Evolutionary conservation across 805 yeast genomes (phyloP).

Genomic region (Suhomyces emberorum): DNA sequence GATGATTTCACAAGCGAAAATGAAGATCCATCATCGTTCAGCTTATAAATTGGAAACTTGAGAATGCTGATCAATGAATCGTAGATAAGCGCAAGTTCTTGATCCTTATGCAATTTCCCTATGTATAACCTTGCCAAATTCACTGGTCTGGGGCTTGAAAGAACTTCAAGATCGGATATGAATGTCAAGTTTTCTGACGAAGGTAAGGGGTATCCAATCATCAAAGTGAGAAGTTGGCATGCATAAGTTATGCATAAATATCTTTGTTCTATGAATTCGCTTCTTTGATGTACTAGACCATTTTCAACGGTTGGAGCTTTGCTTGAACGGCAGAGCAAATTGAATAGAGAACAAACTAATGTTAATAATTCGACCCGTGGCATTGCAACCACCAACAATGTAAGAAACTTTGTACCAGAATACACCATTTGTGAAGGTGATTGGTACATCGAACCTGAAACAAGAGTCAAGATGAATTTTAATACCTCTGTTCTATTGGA

Average conservation of each 20-base stretch:
- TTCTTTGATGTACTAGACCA: constrained; percentile 35
- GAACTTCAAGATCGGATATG: constrained; percentile 28
- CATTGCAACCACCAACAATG: constrained; percentile 48
- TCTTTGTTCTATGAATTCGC: constrained; percentile 40
- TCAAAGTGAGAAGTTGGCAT: constrained; percentile 57
- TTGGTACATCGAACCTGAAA: constrained; percentile 59
- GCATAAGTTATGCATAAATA: constrained; percentile 50
- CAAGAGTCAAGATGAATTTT: constrained; percentile 55
- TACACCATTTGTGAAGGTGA: constrained; percentile 39
- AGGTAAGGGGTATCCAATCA: constrained; percentile 66
- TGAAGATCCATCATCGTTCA: constrained; percentile 7
- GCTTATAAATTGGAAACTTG: constrained; percentile 34
- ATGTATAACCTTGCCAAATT: constrained; percentile 51
- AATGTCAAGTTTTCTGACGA: constrained; percentile 33
- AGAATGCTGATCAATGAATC: constrained; percentile 47
- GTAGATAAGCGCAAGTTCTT: constrained; percentile 51
- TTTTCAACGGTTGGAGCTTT: constrained; percentile 37
- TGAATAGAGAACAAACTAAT: constrained; percentile 67
- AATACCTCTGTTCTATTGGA: constrained; percentile 66
- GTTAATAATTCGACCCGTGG: constrained; percentile 49
- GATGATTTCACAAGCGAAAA: constrained; percentile 9
- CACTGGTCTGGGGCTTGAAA: constrained; percentile 29
- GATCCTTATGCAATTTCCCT: constrained; percentile 51
- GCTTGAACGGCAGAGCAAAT: constrained; percentile 55
- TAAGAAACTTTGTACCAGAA: constrained; percentile 59